These are phyloP conservation scores for Ilex paraguariensis DNA, from an alignment of 305 asterid genomes.

Conservation along the genomic window DNA sequence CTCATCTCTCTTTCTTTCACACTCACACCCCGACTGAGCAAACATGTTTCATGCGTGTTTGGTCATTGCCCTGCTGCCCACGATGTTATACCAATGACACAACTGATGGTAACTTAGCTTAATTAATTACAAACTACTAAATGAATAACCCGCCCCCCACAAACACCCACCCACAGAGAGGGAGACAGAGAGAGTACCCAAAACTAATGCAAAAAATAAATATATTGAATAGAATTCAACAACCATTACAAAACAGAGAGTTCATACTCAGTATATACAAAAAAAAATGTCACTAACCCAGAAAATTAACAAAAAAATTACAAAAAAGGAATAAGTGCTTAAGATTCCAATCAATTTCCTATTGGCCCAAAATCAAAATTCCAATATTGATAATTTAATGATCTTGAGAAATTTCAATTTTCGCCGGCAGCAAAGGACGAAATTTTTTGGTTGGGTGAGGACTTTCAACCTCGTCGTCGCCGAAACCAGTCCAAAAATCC, in stretches of 20 bases:
- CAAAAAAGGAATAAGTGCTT: neutral
- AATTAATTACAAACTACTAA: too few species aligned
- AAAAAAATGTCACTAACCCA: neutral
- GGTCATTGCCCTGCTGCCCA: too few species aligned
- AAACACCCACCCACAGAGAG: too few species aligned
- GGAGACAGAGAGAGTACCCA: too few species aligned
- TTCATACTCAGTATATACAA: neutral
- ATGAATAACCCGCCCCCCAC: neutral
- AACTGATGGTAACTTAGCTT: neutral
- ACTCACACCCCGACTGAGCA: too few species aligned
- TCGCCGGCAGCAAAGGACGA: conserved; percentile 18
- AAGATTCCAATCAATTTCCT: too few species aligned
- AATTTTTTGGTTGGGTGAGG: conserved; percentile 62
- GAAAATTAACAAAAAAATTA: neutral
- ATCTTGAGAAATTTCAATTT: conserved; percentile 15
- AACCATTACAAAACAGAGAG: neutral
- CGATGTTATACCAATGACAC: neutral
- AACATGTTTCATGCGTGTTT: too few species aligned
- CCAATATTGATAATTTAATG: too few species aligned
- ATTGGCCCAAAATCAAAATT: too few species aligned
- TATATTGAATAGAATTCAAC: neutral
- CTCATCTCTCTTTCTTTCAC: too few species aligned
- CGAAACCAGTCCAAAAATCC: conserved; percentile 32
- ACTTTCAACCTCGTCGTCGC: conserved; percentile 58
- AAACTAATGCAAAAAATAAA: too few species aligned